Evolutionary conservation across 2,329 filamentous ascomycete species (phyloP).

Genomic region (Zarea fungicola): DNA sequence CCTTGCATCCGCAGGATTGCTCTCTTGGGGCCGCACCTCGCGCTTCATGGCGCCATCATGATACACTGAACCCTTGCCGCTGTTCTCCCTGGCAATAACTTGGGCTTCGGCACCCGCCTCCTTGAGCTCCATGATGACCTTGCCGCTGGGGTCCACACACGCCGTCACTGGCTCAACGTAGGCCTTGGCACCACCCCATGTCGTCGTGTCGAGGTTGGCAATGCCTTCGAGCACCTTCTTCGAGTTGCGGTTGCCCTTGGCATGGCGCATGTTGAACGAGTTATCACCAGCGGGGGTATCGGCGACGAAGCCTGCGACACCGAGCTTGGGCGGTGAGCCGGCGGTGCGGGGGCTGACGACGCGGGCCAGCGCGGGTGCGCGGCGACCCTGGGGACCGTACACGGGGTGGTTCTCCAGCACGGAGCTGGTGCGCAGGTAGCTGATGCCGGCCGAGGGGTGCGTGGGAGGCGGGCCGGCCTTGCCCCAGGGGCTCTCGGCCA

Average conservation of each 20-base stretch:
- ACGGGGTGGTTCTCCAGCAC: slow-evolving; percentile 56
- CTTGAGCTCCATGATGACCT: slow-evolving; percentile 38
- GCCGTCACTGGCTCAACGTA: slow-evolving; percentile 43
- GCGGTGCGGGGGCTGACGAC: slow-evolving; percentile 42
- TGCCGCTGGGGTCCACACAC: slow-evolving; percentile 45
- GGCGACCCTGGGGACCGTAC: slow-evolving; percentile 52
- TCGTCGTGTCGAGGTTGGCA: slow-evolving; percentile 39
- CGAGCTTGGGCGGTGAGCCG: slow-evolving; percentile 37
- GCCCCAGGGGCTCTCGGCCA: slow-evolving; percentile 40
- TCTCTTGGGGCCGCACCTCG: neutral
- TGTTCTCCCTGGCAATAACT: slow-evolving; percentile 43
- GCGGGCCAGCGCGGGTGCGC: slow-evolving; percentile 45
- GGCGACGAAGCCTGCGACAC: slow-evolving; percentile 51
- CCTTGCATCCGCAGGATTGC: neutral
- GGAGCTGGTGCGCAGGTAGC: slow-evolving; percentile 52
- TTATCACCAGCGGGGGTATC: slow-evolving; percentile 37
- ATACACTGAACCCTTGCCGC: slow-evolving; percentile 31
- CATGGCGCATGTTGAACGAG: slow-evolving; percentile 32
- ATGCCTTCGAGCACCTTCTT: slow-evolving; percentile 30
- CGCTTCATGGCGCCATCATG: slow-evolving; percentile 21
- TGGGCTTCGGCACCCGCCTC: slow-evolving; percentile 34
- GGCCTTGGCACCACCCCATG: slow-evolving; percentile 49
- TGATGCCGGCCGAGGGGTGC: slow-evolving; percentile 58
- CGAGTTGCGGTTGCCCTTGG: slow-evolving; percentile 15
- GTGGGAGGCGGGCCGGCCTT: slow-evolving; percentile 52